Evolutionary conservation across 139 green algal genomes (phyloP), one percentile per base, ranked within the genome.

Genomic region (Chlorella sp.): DNA sequence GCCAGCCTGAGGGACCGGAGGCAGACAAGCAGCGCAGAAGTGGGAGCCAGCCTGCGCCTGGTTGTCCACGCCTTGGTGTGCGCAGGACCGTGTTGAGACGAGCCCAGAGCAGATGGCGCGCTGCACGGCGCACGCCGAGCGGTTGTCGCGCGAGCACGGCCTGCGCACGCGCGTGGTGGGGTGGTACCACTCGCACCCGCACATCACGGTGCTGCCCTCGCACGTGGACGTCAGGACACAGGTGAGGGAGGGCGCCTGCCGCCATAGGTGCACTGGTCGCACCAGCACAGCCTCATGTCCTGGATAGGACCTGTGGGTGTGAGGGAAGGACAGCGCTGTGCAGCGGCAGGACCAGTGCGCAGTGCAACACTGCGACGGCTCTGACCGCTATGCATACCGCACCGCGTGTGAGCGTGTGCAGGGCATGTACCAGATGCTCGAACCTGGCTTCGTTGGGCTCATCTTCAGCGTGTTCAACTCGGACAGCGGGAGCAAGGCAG

Each of bases 171-270:
- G 90, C 0, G 82, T 94, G 5, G 85, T 96, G 35, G 91, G 91
- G 22, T 96, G 91, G 91, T 95, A 93, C 73, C 90, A 95, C 80
- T 82, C 60, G 34, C 90, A 95, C 77, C 91, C 91, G 6, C 89
- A 95, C 81, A 96, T 96, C 80, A 94, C 91, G 2, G 91, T 93
- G 33, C 79, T 91, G 50, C 85, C 91, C 14, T 84, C 76, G 14
- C 91, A 96, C 60, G 88, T 96, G 36, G 91, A 94, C 71, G 72
- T 95, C 0, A 70, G 75, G 49, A 95, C 90, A 31, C 87, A 91
- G 82, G 82, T 85, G 35, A 27, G 75, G 2, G 29, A 27, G 6
- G 27, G 26, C 10, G 62, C 42, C 10, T n/a, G n/a, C n/a, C n/a
- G n/a, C n/a, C n/a, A n/a, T n/a, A n/a, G n/a, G n/a, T n/a, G n/a